These are phyloP conservation scores for Backusella tuberculispora DNA, from an alignment of 192 early-diverging fungal genomes.

Conservation along the genomic window DNA sequence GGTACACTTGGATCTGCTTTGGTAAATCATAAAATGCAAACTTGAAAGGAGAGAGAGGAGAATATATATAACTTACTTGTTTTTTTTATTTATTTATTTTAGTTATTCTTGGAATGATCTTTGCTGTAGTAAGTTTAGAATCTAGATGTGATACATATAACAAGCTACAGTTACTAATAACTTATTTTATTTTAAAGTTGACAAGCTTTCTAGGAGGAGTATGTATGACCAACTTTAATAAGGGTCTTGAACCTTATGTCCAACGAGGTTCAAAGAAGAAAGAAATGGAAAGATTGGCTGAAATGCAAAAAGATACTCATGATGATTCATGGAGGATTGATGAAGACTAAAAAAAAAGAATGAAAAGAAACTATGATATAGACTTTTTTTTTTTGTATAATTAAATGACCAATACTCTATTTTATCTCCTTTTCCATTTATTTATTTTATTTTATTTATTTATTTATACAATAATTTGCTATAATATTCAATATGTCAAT, in stretches of 20 bases:
- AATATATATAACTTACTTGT: neutral
- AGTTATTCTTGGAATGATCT: slow-evolving; percentile 36
- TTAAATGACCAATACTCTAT: neutral
- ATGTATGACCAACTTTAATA: slow-evolving; percentile 39
- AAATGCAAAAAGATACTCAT: slow-evolving; percentile 7
- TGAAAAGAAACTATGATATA: neutral
- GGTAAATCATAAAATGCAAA: slow-evolving; percentile 22
- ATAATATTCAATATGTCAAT: neutral
- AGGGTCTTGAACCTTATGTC: slow-evolving; percentile 34
- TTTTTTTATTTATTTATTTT: slow-evolving; percentile 3
- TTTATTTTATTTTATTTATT: neutral
- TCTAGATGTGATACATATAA: neutral
- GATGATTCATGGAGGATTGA: slow-evolving; percentile 36
- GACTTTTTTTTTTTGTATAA: neutral
- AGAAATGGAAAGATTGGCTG: slow-evolving; percentile 9
- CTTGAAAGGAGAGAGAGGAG: neutral
- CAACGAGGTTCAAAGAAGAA: slow-evolving; percentile 33
- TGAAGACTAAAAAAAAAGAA: slow-evolving; percentile 26
- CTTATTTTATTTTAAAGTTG: neutral
- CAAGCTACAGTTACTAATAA: neutral
- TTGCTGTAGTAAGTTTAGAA: slow-evolving; percentile 28
- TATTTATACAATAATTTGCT: neutral
- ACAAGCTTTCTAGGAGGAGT: slow-evolving; percentile 29
- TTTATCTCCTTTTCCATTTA: neutral
- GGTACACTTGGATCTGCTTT: slow-evolving; percentile 47